These are phyloP conservation scores for Posidonia australis DNA, from an alignment of 106 monocot genomes.

Conservation along the genomic window DNA sequence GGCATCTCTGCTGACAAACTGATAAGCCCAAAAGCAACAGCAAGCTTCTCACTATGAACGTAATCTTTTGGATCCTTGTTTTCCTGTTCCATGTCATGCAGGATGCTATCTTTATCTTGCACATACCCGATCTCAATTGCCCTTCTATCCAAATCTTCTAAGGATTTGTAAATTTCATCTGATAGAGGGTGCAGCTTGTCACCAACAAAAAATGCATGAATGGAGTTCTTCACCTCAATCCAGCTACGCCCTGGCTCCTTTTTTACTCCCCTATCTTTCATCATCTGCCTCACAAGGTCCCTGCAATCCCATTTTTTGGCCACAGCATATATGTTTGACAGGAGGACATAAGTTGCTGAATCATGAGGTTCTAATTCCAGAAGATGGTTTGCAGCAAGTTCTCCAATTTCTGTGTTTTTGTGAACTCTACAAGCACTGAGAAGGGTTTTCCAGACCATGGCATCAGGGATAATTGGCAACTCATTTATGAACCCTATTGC, in stretches of 20 bases:
- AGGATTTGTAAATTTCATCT: slow-evolving; percentile 35
- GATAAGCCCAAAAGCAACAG: slow-evolving; percentile 66
- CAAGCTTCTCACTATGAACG: slow-evolving; percentile 79
- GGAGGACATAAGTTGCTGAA: slow-evolving; percentile 71
- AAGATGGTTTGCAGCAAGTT: slow-evolving; percentile 50
- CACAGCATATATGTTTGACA: slow-evolving; percentile 71
- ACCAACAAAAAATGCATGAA: slow-evolving; percentile 61
- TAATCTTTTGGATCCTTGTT: slow-evolving; percentile 31
- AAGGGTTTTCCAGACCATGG: slow-evolving; percentile 78
- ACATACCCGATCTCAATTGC: slow-evolving; percentile 40
- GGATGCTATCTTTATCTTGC: slow-evolving; percentile 44
- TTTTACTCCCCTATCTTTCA: slow-evolving; percentile 63
- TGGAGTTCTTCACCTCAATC: slow-evolving; percentile 47
- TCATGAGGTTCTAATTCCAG: slow-evolving; percentile 64
- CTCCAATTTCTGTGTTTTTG: slow-evolving; percentile 66
- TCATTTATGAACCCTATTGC: slow-evolving; percentile 49
- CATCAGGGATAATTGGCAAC: slow-evolving; percentile 53
- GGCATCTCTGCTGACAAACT: slow-evolving; percentile 38
- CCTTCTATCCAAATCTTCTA: slow-evolving; percentile 45
- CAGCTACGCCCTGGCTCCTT: slow-evolving; percentile 79
- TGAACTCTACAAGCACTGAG: slow-evolving; percentile 72
- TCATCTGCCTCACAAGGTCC: slow-evolving; percentile 42
- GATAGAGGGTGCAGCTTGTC: slow-evolving; percentile 40
- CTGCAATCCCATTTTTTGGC: slow-evolving; percentile 38
- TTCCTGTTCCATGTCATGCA: slow-evolving; percentile 50